A percentile compares a stretch with the other conserved stretches of the same genome.
phyloP scores from a whole-genome alignment of 257 asterid species.

The Jacaranda copaia region DNA sequence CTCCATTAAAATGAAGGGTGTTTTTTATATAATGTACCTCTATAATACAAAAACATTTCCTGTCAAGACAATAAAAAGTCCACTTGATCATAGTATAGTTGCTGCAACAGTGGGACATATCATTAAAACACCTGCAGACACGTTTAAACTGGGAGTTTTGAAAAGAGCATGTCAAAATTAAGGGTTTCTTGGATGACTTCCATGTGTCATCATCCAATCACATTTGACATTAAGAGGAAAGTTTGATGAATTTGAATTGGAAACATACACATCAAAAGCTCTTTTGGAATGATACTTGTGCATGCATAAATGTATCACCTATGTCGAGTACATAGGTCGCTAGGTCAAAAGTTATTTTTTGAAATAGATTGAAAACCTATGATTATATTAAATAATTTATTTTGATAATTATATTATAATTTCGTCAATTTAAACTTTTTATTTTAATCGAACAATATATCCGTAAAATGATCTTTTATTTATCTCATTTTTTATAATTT shows the following conservation, averaged over 20 bases:
- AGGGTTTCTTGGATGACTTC: background rate
- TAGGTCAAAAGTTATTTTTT: too few relatives aligned
- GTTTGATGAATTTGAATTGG: background rate
- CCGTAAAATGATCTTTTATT: too few relatives aligned
- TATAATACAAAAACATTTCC: background rate
- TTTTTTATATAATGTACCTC: too few relatives aligned
- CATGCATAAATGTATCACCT: too few relatives aligned
- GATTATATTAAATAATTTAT: too few relatives aligned
- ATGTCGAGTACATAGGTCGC: too few relatives aligned
- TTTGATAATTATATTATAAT: too few relatives aligned
- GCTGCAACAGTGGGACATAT: background rate
- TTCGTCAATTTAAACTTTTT: too few relatives aligned
- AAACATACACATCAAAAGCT: background rate
- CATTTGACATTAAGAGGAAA: background rate
- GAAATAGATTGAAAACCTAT: too few relatives aligned
- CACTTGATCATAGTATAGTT: background rate
- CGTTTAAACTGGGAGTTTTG: too few relatives aligned
- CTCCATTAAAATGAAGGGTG: background rate
- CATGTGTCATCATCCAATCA: background rate
- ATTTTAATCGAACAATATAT: too few relatives aligned
- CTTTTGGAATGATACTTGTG: background rate
- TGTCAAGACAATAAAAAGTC: background rate
- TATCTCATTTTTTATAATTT: too few relatives aligned
- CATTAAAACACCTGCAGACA: background rate
- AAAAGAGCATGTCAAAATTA: background rate